phyloP scores from a whole-genome alignment of 2,329 filamentous ascomycete genomes.

The Exserohilum rostratum region DNA sequence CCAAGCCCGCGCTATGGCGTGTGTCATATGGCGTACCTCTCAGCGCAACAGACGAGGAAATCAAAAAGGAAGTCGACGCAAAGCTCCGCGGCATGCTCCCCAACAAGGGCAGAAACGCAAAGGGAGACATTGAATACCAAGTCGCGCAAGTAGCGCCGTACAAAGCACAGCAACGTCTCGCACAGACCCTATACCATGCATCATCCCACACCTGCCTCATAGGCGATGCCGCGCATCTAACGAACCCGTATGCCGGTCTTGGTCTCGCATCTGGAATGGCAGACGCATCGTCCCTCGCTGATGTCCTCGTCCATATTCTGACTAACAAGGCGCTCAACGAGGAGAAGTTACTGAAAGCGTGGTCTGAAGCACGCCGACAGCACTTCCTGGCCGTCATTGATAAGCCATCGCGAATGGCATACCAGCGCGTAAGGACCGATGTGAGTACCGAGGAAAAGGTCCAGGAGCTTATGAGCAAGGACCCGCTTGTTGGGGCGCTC shows the following conservation, averaged over 20 bases:
- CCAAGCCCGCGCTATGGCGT: slow-evolving; percentile 45
- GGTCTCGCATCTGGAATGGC: slow-evolving; percentile 46
- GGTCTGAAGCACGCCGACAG: slow-evolving; percentile 42
- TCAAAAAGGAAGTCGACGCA: slow-evolving; percentile 31
- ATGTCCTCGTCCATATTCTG: slow-evolving; percentile 36
- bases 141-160: slow-evolving; percentile 49
- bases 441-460: slow-evolving; percentile 37
- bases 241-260: slow-evolving; percentile 47
- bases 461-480: slow-evolving; percentile 26
- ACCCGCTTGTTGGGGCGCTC: slow-evolving; percentile 39
- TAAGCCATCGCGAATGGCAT: slow-evolving; percentile 37
- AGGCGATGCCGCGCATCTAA: slow-evolving; percentile 52
- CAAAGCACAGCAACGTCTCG: slow-evolving; percentile 50
- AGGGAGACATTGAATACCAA: slow-evolving; percentile 30
- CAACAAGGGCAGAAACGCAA: slow-evolving; percentile 20
- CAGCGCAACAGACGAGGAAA: slow-evolving; percentile 37
- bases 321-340: slow-evolving; percentile 16
- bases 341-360: slow-evolving; percentile 41
- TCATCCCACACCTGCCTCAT: slow-evolving; percentile 38
- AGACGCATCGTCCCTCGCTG: slow-evolving; percentile 40
- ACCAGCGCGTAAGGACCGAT: slow-evolving; percentile 32
- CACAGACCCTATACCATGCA: slow-evolving; percentile 30
- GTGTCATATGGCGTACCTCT: slow-evolving; percentile 50
- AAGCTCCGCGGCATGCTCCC: slow-evolving; percentile 44
- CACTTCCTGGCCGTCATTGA: slow-evolving; percentile 48